Conservation (phyloP, 1,284 basidiomycete species). For the Microbotryum lychnidis-dioicae region DNA sequence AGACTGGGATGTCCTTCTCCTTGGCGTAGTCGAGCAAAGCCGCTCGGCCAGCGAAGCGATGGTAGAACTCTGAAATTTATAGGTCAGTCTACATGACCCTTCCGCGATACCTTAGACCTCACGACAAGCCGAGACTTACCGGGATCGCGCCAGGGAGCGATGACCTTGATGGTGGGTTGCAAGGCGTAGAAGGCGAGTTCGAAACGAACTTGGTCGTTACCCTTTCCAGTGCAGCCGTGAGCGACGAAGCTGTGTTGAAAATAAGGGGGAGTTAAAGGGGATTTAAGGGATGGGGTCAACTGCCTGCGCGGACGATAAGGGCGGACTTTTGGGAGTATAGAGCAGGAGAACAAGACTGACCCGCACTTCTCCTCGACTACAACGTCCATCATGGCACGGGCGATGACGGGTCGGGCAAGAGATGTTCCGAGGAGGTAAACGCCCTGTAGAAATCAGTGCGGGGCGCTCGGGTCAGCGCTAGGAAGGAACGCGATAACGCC, state of each 20-base stretch:
- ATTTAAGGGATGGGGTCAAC: neutral
- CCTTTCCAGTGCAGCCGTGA: constrained; percentile 98
- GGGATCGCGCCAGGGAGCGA: constrained; percentile 94
- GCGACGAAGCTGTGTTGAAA: constrained; percentile 65
- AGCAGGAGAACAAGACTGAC: constrained; percentile 44
- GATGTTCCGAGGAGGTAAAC: constrained; percentile 98
- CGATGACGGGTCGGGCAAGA: constrained; percentile 94
- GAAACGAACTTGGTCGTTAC: constrained; percentile 99
- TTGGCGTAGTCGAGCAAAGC: constrained; percentile 86
- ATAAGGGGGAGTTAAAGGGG: constrained; percentile 5
- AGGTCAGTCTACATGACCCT: no score
- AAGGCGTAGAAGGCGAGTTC: constrained; percentile 98
- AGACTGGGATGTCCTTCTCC: constrained; percentile 82
- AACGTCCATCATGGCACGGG: constrained; percentile 94
- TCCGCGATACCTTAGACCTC: no score
- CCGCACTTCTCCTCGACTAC: constrained; percentile 89
- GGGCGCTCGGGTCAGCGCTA: neutral
- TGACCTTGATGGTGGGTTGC: constrained; percentile 96
- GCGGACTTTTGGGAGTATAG: neutral
- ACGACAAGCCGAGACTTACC: constrained; percentile 47
- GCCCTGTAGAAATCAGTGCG: constrained; percentile 49
- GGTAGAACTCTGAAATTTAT: constrained; percentile 69
- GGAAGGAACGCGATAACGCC: neutral
- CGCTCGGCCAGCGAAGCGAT: constrained; percentile 90
- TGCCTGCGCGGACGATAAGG: neutral